Conservation (phyloP, 805 yeast species). For the Saturnispora hagleri region DNA sequence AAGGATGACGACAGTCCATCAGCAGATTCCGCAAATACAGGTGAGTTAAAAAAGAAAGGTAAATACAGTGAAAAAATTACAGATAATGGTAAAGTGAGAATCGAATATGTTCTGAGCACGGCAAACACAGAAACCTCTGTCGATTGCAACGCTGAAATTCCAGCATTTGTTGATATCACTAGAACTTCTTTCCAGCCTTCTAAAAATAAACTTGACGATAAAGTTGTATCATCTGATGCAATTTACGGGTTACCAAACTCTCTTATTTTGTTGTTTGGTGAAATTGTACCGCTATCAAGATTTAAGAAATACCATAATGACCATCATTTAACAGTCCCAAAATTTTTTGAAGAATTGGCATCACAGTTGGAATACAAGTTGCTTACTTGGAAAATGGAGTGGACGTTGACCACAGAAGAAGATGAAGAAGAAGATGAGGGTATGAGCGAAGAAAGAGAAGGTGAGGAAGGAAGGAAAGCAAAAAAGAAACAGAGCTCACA, state of each 20-base stretch:
- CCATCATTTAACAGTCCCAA: conserved; percentile 26
- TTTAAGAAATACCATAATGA: conserved; percentile 47
- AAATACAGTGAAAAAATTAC: conserved; percentile 35
- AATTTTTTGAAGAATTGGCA: conserved; percentile 26
- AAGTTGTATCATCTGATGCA: conserved; percentile 65
- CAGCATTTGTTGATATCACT: conserved; percentile 35
- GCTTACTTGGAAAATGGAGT: conserved; percentile 63
- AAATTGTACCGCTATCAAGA: conserved; percentile 58
- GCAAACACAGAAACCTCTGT: conserved; percentile 13
- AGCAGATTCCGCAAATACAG: not conserved
- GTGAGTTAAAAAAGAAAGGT: conserved; percentile 16
- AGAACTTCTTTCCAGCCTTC: conserved; percentile 32
- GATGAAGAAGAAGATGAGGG: conserved; percentile 2
- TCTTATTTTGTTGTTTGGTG: conserved; percentile 59
- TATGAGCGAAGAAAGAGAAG: not conserved
- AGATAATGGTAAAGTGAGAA: conserved; percentile 39
- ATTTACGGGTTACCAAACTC: conserved; percentile 82
- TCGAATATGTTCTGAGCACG: conserved; percentile 33
- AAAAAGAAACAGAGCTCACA: conserved; percentile 12
- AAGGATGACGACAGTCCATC: conserved; percentile 2
- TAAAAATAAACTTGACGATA: conserved; percentile 39
- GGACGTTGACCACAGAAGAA: conserved; percentile 42
- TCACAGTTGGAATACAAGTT: conserved; percentile 41
- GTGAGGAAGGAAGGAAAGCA: not conserved
- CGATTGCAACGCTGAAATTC: conserved; percentile 19